These are phyloP conservation scores for Anthracocystis panici-leucophaei DNA, from an alignment of 1,284 basidiomycete genomes.

Conservation along the genomic window DNA sequence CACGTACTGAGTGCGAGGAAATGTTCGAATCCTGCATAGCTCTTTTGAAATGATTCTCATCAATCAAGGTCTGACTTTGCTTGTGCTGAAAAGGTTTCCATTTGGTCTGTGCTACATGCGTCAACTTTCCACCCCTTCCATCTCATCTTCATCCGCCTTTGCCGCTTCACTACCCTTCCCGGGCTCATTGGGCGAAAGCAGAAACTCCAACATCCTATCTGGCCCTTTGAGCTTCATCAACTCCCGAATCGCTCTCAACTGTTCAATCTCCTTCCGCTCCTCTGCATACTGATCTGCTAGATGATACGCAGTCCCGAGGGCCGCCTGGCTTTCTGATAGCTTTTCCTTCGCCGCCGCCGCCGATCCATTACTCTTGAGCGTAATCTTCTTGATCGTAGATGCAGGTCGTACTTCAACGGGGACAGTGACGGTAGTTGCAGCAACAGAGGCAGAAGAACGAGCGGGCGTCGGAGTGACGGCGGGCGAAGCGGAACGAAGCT, in stretches of 20 bases:
- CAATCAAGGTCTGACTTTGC: not conserved
- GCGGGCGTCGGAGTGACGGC: slow-evolving; percentile 5
- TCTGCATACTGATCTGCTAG: slow-evolving; percentile 29
- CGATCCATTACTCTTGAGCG: slow-evolving; percentile 18
- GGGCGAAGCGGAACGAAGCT: slow-evolving; percentile 25
- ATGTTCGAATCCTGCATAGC: not conserved
- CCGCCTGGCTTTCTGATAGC: slow-evolving; percentile 9
- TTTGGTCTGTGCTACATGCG: not conserved
- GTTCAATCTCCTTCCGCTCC: slow-evolving; percentile 49
- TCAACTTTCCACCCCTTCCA: too few relatives aligned
- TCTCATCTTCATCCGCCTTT: too few relatives aligned
- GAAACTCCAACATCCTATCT: slow-evolving; percentile 40
- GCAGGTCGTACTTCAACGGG: slow-evolving; percentile 10
- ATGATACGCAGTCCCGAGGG: slow-evolving; percentile 30
- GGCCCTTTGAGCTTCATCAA: slow-evolving; percentile 49
- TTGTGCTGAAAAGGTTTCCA: not conserved
- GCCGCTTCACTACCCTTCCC: too few relatives aligned
- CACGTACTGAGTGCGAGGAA: slow-evolving; percentile 1
- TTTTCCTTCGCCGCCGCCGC: not conserved
- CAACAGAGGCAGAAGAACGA: not conserved
- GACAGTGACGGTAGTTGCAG: slow-evolving; percentile 6
- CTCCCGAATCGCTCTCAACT: slow-evolving; percentile 56
- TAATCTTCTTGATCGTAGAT: slow-evolving; percentile 13
- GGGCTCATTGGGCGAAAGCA: slow-evolving; percentile 33
- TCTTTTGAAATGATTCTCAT: not conserved